Evolutionary conservation across 345 rosid genomes (phyloP).

Genomic region (Melaleuca quinquenervia): DNA sequence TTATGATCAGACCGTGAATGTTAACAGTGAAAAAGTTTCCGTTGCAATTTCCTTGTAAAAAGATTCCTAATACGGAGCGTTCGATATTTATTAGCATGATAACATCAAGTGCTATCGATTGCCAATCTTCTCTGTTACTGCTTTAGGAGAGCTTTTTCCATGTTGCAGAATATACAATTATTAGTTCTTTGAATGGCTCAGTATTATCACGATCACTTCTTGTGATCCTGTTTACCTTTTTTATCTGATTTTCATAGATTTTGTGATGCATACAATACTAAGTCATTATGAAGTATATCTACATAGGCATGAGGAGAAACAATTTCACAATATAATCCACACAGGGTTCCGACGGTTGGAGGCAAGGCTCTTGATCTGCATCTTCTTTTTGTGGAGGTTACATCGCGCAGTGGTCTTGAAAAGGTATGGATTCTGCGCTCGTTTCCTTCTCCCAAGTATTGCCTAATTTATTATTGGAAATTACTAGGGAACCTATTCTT

Average conservation of each 20-base stretch:
- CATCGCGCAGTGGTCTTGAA: slow-evolving; percentile 80
- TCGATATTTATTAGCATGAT: background rate
- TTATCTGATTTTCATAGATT: background rate
- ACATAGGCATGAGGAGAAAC: background rate
- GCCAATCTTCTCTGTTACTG: background rate
- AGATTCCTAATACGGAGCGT: background rate
- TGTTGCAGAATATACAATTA: background rate
- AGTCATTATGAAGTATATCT: background rate
- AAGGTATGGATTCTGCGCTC: slow-evolving; percentile 21
- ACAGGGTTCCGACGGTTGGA: slow-evolving; percentile 81
- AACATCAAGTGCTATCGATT: background rate
- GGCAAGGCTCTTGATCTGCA: slow-evolving; percentile 69
- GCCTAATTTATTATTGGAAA: background rate
- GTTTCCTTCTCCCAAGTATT: background rate
- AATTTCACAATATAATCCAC: background rate
- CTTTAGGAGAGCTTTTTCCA: background rate
- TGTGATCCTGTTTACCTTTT: background rate
- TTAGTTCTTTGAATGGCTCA: background rate
- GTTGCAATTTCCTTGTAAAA: background rate
- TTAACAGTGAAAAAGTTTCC: background rate
- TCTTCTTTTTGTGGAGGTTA: slow-evolving; percentile 77
- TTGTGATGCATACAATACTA: background rate
- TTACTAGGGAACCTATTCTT: background rate
- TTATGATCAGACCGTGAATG: background rate
- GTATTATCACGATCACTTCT: background rate